These are phyloP conservation scores for Colletotrichum tropicale DNA, from an alignment of 2,329 filamentous ascomycete species.

Conservation along the genomic window DNA sequence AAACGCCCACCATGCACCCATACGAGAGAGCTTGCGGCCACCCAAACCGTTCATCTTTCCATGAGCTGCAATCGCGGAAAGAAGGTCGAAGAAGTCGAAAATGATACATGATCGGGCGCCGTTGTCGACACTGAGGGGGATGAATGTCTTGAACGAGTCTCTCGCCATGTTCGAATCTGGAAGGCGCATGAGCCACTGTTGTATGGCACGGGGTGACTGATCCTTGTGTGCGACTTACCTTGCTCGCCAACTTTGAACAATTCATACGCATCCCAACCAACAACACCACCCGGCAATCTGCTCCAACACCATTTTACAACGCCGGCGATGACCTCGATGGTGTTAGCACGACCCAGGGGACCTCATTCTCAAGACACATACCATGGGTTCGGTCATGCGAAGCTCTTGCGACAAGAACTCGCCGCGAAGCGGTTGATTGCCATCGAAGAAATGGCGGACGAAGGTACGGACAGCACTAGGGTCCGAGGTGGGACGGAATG, in stretches of 20 bases:
- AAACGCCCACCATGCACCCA: constrained; percentile 99
- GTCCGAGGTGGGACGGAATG: constrained; percentile 92
- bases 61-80: constrained; percentile 89
- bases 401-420: constrained; percentile 82
- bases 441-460: constrained; percentile 88
- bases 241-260: constrained; percentile 93
- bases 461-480: constrained; percentile 91
- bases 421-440: constrained; percentile 67
- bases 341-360: constrained; percentile 19
- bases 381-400: constrained; percentile 92
- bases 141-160: constrained; percentile 95
- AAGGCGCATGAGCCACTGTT: background rate
- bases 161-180: constrained; percentile 89
- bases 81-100: constrained; percentile 93
- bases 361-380: constrained; percentile 46
- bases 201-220: background rate
- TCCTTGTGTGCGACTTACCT: constrained; percentile 58
- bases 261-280: constrained; percentile 97
- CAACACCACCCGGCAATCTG: constrained; percentile 85
- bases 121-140: constrained; percentile 90
- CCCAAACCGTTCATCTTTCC: constrained; percentile 93
- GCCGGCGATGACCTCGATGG: constrained; percentile 80
- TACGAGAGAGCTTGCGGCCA: constrained; percentile 89
- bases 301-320: constrained; percentile 99
- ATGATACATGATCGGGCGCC: constrained; percentile 86